Percentiles rank a stretch among this genome's conserved stretches.
Evolutionary conservation across 1,284 basidiomycete species (phyloP).

Genomic region (Boletus sp.): DNA sequence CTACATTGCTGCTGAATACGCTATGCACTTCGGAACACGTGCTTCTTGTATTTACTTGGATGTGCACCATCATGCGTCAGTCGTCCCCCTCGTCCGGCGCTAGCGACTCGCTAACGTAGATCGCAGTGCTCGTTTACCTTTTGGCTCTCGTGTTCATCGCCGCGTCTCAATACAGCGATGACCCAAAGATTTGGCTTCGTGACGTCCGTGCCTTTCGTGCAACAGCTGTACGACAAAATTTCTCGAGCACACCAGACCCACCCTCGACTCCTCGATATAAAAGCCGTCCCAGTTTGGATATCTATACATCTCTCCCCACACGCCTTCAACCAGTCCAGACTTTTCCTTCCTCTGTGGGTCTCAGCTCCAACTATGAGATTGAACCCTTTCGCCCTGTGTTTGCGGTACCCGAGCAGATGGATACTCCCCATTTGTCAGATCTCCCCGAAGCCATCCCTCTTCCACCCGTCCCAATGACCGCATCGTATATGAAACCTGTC

Average conservation of each 20-base stretch:
- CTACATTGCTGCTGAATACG: not conserved
- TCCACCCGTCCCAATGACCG: slow-evolving; percentile 10
- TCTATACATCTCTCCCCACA: slow-evolving; percentile 43
- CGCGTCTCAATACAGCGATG: slow-evolving; percentile 36
- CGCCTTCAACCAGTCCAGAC: slow-evolving; percentile 33
- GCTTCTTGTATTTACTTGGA: slow-evolving; percentile 64
- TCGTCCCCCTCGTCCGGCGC: slow-evolving; percentile 13
- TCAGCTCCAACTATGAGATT: slow-evolving; percentile 42
- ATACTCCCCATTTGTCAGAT: slow-evolving; percentile 14
- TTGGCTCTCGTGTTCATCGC: slow-evolving; percentile 35
- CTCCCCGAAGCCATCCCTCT: slow-evolving; percentile 27
- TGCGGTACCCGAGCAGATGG: slow-evolving; percentile 23
- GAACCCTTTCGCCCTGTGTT: slow-evolving; percentile 41
- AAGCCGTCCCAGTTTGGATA: slow-evolving; percentile 31
- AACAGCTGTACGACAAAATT: slow-evolving; percentile 27
- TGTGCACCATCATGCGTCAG: slow-evolving; percentile 52
- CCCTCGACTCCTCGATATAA: slow-evolving; percentile 33
- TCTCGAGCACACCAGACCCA: slow-evolving; percentile 31
- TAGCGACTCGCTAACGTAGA: slow-evolving; percentile 4
- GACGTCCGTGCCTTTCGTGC: slow-evolving; percentile 47
- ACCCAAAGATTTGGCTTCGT: slow-evolving; percentile 51
- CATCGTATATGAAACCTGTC: slow-evolving; percentile 13
- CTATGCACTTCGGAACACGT: slow-evolving; percentile 56
- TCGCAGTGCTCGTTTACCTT: slow-evolving; percentile 45
- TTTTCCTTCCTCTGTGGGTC: slow-evolving; percentile 37